Base-by-base conservation (phyloP, 768 basidiomycete species). In the Calvatia gigantea region DNA sequence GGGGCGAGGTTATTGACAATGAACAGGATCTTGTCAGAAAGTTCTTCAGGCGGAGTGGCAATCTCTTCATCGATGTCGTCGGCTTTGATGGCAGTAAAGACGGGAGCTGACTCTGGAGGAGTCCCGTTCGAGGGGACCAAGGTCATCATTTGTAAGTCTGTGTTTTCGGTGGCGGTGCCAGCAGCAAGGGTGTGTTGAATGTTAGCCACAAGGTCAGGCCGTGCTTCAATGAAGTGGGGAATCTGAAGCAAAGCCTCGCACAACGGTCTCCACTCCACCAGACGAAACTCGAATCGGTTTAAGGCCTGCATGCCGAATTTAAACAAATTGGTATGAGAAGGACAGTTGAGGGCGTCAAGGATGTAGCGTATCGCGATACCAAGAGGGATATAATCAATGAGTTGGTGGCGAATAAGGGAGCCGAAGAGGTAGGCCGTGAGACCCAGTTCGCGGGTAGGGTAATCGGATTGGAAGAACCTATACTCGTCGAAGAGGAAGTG, bases 401-500 rank as follows among this genome's bases (percentile, higher is more conserved):
- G 82, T 63, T 92, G 86, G 66, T 89, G 85, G 61, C 97, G 91
- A 61, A 99, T 97, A 64, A 99, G 82, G 28, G 94, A 94, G 31
- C 97, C 97, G 60, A 98, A 98, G 27, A 99, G 82, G 65, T 93
- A 89, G 44, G 91, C 97, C 6, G 97, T 98, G 86, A 98, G 94
- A 50, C 87, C 85, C 43, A 98, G 80, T 73, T 98, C 94, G 61
- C 94, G 89, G 35, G 90, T 79, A 23, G 97, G 97, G 65, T 94
- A 94, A 72, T 89, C 97, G 37, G 90, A 89, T 67, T 96, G 93
- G 84, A 98, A 97, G 79, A 98, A 99, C 66, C 94, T 95, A 84
- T 97, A 97, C 74, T 99, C 97, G 83, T 98, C 97, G 73, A 99
- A 98, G 41, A 99, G 83, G 78, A 97, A 96, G 75, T 98, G 95